phyloP scores from a whole-genome alignment of 441 rosid species.

The Populus hybrid region DNA sequence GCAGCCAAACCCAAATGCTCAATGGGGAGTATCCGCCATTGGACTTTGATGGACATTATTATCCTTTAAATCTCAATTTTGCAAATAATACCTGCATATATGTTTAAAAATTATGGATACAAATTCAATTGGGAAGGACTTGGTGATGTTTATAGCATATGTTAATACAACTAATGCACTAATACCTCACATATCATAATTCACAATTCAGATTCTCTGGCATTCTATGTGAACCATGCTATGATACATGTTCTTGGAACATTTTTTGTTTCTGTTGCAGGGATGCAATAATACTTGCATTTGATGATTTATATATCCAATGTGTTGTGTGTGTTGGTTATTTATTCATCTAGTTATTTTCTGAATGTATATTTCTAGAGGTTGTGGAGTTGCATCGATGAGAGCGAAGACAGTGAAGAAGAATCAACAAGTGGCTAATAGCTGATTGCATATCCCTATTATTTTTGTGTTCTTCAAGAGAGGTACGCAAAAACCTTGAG shows the following conservation, averaged over 20 bases:
- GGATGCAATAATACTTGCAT: background rate
- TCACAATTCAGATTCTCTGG: too few relatives aligned
- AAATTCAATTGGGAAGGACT: background rate
- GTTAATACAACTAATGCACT: too few relatives aligned
- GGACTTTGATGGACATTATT: background rate
- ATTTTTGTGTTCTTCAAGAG: slow-evolving; percentile 5
- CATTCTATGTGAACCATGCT: background rate
- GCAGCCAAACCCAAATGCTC: background rate
- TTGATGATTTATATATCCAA: background rate
- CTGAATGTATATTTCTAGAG: slow-evolving; percentile 2
- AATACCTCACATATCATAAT: too few relatives aligned
- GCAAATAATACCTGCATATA: background rate
- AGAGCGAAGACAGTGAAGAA: slow-evolving; percentile 75
- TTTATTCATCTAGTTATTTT: background rate
- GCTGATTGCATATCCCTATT: slow-evolving; percentile 5
- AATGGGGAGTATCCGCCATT: background rate
- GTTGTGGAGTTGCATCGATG: slow-evolving; percentile 59
- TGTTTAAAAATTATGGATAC: background rate
- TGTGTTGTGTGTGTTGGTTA: background rate
- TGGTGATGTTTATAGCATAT: background rate
- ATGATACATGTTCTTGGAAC: background rate
- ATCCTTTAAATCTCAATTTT: background rate
- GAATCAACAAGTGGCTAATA: slow-evolving; percentile 52
- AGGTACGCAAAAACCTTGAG: background rate
- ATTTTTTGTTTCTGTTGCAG: background rate